Evolutionary conservation across 2,329 filamentous ascomycete species (phyloP), one percentile per base, ranked within the genome.

Genomic region (Pseudogymnoascus sp.): DNA sequence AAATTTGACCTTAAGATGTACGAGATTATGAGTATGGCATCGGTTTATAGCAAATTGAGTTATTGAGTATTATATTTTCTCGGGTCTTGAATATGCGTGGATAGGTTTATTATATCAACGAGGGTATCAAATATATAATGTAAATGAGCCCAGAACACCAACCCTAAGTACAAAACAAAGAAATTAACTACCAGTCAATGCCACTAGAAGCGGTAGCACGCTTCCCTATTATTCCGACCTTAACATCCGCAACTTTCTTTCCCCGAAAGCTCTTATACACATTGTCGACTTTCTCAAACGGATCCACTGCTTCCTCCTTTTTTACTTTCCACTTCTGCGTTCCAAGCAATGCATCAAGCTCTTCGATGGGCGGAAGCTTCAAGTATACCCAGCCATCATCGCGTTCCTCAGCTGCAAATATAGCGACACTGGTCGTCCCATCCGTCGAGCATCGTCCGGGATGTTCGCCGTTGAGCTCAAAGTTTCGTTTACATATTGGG

Each of bases 401-500:
- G 1, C 90, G 78, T 71, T 87, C 87, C 73, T 96, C 89, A 4
- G 84, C 85, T 0, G 82, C 81, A 72, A 96, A 96, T 0, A 88
- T 92, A 3, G 91, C 90, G 68, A 96, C 92, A 66, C 86, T 91
- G 65, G 94, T 79, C 18, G 79, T 79, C 34, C 81, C 79, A 72
- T 96, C 91, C 70, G 87, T 93, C 59, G 81, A 83, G 74, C 91
- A 95, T 16, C 81, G 79, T 1, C 91, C 90, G 0, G 83, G 81
- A 58, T 84, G 76, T 30, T 79, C 77, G 41, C 85, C 86, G 38
- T 79, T 80, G 43, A 96, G 83, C 70, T 90, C 85, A 72, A 88
- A 96, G 76, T 96, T 96, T 66, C 90, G 85, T 78, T 96, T 96
- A 78, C 96, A 91, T 73, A 88, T 85, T 0, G 91, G 91, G 70